Base-by-base conservation (phyloP, 345 rosid genomes). In the Excoecaria agallocha region DNA sequence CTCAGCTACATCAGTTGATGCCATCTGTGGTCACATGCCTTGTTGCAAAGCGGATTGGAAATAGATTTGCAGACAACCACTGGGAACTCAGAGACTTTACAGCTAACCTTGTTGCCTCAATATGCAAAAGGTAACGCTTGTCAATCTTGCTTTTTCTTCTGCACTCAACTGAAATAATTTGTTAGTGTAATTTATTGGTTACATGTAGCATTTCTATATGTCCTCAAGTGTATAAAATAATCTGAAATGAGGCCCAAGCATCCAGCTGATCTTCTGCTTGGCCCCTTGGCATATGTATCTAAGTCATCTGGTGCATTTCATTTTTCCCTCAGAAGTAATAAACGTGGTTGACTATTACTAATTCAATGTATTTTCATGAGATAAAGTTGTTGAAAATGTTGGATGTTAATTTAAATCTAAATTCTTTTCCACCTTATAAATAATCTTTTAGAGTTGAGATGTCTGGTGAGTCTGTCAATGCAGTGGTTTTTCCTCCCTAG, bases 1-100 rank as follows among this genome's bases (percentile, higher is more conserved):
- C 74, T 66, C 96, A 95, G 99, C 91, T 95, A 56, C 98, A 95
- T 85, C 97, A 91, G 77, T 87, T 93, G 94, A 95, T 95, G 99
- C 99, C 99, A 77, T 92, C 98, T 79, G 96, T 91, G 74, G 97
- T 93, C 71, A 95, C 99, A 62, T 95, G 99, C 88, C 91, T 93
- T 73, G 97, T 95, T 61, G 94, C 98, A 11, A 95, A 85, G 84
- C 84, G 90, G 88, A 85, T 95, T 79, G 99, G 99, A 76, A 91
- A 85, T 87, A 90, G 92, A 85, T 79, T 89, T 80, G 81, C 93
- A 1, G 98, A 93, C 85, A 90, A 95, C 85, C 98, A 95, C 81
- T 95, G 99, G 99, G 97, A 93, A 69, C 96, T 95, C 60, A 86
- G 99, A 84, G 92, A 91, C 82, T 95, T 89, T 83, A 82, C 98